Conservation (phyloP, 345 rosid genomes). For the Citrus hindsii region DNA sequence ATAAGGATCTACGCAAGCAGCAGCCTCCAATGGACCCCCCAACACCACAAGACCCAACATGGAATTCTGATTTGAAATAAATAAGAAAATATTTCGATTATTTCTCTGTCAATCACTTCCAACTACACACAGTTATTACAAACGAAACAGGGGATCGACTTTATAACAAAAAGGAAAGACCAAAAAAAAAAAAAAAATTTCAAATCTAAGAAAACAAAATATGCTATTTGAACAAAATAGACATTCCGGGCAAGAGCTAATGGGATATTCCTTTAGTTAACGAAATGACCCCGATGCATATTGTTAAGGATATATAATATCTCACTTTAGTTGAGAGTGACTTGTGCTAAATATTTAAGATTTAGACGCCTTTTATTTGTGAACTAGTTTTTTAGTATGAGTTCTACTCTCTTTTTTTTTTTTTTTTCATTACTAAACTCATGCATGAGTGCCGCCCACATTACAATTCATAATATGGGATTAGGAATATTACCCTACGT, state of each 20-base stretch:
- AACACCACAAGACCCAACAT: neutral
- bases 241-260: conserved; percentile 7
- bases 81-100: neutral
- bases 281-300: too few species aligned
- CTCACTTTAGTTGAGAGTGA: too few species aligned
- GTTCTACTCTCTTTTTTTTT: too few species aligned
- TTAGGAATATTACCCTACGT: too few species aligned
- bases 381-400: too few species aligned
- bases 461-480: accelerated
- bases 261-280: neutral
- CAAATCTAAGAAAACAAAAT: neutral
- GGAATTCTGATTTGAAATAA: conserved; percentile 14
- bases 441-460: too few species aligned
- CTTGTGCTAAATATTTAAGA: too few species aligned
- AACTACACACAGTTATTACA: neutral
- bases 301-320: too few species aligned
- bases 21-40: conserved; percentile 12
- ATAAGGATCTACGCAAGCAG: conserved; percentile 16
- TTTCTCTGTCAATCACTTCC: neutral
- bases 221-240: neutral
- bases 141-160: conserved; percentile 10
- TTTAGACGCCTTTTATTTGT: too few species aligned
- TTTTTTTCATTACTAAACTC: too few species aligned
- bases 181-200: neutral
- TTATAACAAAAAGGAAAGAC: neutral